These are phyloP conservation scores for Pseudogymnoascus sp. DNA, from an alignment of 2,329 filamentous ascomycete genomes.

Conservation along the genomic window DNA sequence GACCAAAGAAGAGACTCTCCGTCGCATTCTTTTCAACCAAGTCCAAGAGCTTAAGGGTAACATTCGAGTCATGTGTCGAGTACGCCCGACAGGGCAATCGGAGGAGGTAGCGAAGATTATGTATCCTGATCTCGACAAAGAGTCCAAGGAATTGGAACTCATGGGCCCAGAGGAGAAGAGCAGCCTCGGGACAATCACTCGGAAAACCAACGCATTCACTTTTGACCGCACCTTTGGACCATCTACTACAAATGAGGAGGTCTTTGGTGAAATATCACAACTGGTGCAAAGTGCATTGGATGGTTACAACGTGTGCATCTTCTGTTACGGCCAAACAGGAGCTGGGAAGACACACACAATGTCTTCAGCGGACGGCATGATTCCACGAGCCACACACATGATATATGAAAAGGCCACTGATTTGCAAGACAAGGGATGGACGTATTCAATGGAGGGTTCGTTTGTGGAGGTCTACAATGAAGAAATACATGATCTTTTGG, in stretches of 20 bases:
- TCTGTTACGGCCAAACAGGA: conserved; percentile 96
- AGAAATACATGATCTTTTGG: conserved; percentile 83
- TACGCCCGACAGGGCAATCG: conserved; percentile 65
- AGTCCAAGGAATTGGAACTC: conserved; percentile 78
- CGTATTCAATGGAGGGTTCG: conserved; percentile 85
- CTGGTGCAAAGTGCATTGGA: conserved; percentile 93
- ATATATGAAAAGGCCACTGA: conserved; percentile 83
- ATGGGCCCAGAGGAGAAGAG: conserved; percentile 77
- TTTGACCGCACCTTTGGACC: conserved; percentile 92
- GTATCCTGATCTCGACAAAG: conserved; percentile 71
- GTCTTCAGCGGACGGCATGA: conserved; percentile 88
- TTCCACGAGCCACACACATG: conserved; percentile 83
- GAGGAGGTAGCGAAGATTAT: conserved; percentile 63
- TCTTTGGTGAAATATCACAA: conserved; percentile 95
- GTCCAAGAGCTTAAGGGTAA: conserved; percentile 97
- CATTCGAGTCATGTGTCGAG: conserved; percentile 95
- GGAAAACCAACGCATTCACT: conserved; percentile 75
- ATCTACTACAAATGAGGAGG: conserved; percentile 65
- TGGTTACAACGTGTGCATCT: conserved; percentile 97
- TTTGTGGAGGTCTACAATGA: conserved; percentile 99
- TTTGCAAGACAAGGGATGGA: conserved; percentile 86
- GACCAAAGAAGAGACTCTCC: conserved; percentile 81
- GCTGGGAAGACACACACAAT: conserved; percentile 97
- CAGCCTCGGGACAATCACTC: conserved; percentile 65
- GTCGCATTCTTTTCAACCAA: conserved; percentile 90